phyloP scores from a whole-genome alignment of 495 filamentous ascomycete species.

The Xylaria telfairii region DNA sequence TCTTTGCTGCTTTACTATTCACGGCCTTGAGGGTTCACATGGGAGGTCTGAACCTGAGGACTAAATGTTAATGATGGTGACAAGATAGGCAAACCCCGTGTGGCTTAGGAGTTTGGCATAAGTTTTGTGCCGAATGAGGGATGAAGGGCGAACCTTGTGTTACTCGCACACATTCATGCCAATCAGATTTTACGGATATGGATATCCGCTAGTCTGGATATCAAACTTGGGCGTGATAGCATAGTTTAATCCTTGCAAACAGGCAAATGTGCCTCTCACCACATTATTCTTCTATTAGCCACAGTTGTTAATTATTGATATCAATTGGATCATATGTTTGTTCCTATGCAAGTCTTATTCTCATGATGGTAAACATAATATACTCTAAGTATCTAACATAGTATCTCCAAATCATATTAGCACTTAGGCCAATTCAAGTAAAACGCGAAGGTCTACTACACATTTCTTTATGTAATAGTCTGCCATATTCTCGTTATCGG shows the following conservation, averaged over 20 bases:
- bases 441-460: background rate
- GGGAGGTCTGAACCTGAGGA: constrained; percentile 28
- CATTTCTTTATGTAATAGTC: background rate
- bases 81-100: background rate
- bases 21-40: constrained; percentile 50
- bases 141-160: background rate
- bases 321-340: no score
- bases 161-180: background rate
- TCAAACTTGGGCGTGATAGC: background rate
- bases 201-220: background rate
- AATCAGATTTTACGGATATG: background rate
- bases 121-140: constrained; percentile 29
- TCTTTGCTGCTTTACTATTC: constrained; percentile 50
- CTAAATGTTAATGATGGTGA: background rate
- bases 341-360: background rate
- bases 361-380: background rate
- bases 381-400: background rate
- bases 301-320: no score
- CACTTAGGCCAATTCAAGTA: background rate
- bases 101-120: constrained; percentile 23
- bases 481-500: no score
- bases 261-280: background rate
- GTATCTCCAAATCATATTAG: background rate
- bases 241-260: background rate
- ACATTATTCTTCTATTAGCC: background rate